Evolutionary conservation across 805 yeast species (phyloP).

Genomic region (Candida coleopterorum): DNA sequence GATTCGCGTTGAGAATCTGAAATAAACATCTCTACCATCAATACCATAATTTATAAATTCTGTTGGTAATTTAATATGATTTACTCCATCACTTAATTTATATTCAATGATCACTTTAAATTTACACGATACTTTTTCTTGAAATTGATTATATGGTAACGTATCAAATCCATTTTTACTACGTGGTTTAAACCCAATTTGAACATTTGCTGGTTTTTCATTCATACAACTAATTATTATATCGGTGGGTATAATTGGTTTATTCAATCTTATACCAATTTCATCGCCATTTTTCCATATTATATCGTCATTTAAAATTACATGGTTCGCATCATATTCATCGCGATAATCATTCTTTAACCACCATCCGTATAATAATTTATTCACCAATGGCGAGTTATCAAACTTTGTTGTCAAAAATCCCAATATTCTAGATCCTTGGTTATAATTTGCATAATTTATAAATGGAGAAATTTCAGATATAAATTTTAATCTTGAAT

Average conservation of each 20-base stretch:
- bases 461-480: conserved; percentile 6
- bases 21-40: conserved; percentile 28
- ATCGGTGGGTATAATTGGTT: conserved; percentile 32
- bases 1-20: not conserved
- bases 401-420: conserved; percentile 24
- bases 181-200: conserved; percentile 9
- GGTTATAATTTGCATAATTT: conserved; percentile 36
- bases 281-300: conserved; percentile 27
- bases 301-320: conserved; percentile 27
- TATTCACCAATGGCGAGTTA: conserved; percentile 18
- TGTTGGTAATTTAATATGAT: conserved; percentile 30
- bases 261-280: conserved; percentile 31
- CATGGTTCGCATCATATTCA: conserved; percentile 33
- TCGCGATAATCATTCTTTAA: conserved; percentile 29
- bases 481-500: not conserved
- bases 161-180: conserved; percentile 1
- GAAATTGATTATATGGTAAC: conserved; percentile 8
- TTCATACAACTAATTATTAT: conserved; percentile 15
- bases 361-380: conserved; percentile 36
- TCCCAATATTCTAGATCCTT: conserved; percentile 38
- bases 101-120: conserved; percentile 5
- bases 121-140: conserved; percentile 1
- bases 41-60: conserved; percentile 29
- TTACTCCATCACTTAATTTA: conserved; percentile 2
- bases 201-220: not conserved